Evolutionary conservation across 192 early-diverging fungal species (phyloP).

Genomic region (Linderina pennispora): DNA sequence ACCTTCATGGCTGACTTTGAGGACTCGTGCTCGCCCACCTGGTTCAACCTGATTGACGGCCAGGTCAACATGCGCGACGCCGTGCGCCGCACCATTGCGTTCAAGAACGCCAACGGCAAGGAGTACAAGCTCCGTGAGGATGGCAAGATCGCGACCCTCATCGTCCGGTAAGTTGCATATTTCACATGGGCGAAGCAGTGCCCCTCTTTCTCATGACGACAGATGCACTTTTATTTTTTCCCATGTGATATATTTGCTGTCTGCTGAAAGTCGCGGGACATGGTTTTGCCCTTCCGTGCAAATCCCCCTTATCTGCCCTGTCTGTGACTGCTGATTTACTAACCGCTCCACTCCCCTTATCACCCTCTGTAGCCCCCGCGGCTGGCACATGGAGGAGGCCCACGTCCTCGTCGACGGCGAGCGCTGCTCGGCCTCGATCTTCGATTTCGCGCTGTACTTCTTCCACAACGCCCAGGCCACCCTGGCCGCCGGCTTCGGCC

Average conservation of each 20-base stretch:
- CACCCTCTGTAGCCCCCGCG: slow-evolving; percentile 73
- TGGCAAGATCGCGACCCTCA: slow-evolving; percentile 82
- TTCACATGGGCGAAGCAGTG: slow-evolving; percentile 7
- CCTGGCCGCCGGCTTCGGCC: slow-evolving; percentile 80
- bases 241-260: not conserved
- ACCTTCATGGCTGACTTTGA: slow-evolving; percentile 99
- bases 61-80: slow-evolving; percentile 96
- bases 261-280: not conserved
- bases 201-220: not conserved
- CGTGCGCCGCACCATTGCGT: slow-evolving; percentile 77
- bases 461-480: slow-evolving; percentile 94
- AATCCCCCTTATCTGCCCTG: not conserved
- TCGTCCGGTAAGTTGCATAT: slow-evolving; percentile 61
- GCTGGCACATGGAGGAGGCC: slow-evolving; percentile 98
- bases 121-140: slow-evolving; percentile 87
- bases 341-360: not conserved
- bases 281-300: not conserved
- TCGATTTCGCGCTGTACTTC: slow-evolving; percentile 98
- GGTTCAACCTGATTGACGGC: slow-evolving; percentile 86
- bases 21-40: slow-evolving; percentile 98
- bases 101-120: slow-evolving; percentile 85
- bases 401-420: slow-evolving; percentile 90
- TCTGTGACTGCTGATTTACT: not conserved
- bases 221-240: not conserved
- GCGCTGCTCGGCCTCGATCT: slow-evolving; percentile 91